Base-by-base conservation (phyloP, 2,329 filamentous ascomycete genomes). In the Westerdykella aurantiaca region DNA sequence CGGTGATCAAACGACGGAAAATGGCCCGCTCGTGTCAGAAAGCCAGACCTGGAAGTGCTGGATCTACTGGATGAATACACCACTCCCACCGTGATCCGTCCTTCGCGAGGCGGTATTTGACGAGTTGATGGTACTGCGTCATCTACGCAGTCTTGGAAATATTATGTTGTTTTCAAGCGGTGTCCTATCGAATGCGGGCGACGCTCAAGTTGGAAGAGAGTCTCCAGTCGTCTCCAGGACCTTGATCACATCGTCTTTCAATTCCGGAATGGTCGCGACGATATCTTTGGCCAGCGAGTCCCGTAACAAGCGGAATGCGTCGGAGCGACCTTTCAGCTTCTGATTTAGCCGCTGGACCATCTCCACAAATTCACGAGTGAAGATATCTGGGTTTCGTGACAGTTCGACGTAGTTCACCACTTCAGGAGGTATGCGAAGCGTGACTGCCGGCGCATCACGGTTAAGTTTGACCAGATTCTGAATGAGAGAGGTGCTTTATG, bases 281-380 rank as follows among this genome's bases (percentile, higher is more conserved):
- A 83, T 76, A 61, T 81, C 77, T 51, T 72, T 63, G 3, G 77
- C 80, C 48, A 83, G 64, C 34, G 80, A 72, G 60, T 82, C 76
- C 45, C 77, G 71, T 48, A 83, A 79, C 37, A 70, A 64, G 10
- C 71, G 73, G 62, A 81, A 82, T 1, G 79, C 80, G 54, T 81
- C 73, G 44, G 70, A 72, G 53, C 79, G 79, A 25, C 80, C 81
- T 52, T 79, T 81, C 41, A 82, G 64, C 61, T 79, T 75, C 56
- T 82, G 79, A 50, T 84, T 84, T 39, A 76, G 74, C 48, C 75
- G 72, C 67, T 82, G 80, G 7, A 81, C 78, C 22, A 78, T 69
- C 63, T 84, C 80, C 37, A 83, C 78, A 50, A 83, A 82, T 52
- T 83, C 79, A 37, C 80, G 73, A 7, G 79, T 83, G 63, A 82